These are phyloP conservation scores for Aspergillus biplanus DNA, from an alignment of 495 filamentous ascomycete genomes.

Conservation along the genomic window DNA sequence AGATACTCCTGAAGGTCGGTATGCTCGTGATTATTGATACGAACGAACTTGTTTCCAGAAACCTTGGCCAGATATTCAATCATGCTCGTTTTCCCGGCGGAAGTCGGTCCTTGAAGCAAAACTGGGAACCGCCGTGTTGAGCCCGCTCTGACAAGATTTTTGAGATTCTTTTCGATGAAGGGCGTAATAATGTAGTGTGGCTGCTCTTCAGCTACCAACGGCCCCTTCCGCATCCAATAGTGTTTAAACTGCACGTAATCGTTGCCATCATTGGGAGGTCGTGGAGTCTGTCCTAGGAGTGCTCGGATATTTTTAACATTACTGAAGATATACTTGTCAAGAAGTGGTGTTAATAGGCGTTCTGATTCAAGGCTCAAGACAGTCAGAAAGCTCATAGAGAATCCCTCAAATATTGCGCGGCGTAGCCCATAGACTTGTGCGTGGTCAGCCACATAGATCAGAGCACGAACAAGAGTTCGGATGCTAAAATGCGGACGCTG, in stretches of 20 bases:
- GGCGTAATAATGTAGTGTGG: conserved; percentile 95
- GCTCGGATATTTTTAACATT: conserved; percentile 66
- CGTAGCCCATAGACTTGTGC: conserved; percentile 85
- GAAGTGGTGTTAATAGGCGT: conserved; percentile 72
- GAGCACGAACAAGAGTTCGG: conserved; percentile 86
- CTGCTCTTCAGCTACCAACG: conserved; percentile 65
- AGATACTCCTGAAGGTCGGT: conserved; percentile 98
- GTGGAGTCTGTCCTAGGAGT: conserved; percentile 73
- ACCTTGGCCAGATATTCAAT: conserved; percentile 95
- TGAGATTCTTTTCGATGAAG: conserved; percentile 89
- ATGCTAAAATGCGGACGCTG: conserved; percentile 96
- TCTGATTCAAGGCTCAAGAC: conserved; percentile 80
- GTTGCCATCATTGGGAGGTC: conserved; percentile 71
- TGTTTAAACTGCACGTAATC: conserved; percentile 87
- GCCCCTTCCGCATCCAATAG: conserved; percentile 87
- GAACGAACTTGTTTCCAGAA: conserved; percentile 93
- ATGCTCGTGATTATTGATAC: conserved; percentile 99
- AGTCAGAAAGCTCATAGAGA: conserved; percentile 97
- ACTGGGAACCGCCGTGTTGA: conserved; percentile 92
- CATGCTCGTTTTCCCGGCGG: conserved; percentile 98
- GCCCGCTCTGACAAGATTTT: conserved; percentile 89
- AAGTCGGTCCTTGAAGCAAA: conserved; percentile 95
- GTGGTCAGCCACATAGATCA: conserved; percentile 85
- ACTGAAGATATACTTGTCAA: conserved; percentile 78
- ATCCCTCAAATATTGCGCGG: conserved; percentile 88